These are phyloP conservation scores for Picochlorum costavermella DNA, from an alignment of 139 green algal species.

Conservation along the genomic window DNA sequence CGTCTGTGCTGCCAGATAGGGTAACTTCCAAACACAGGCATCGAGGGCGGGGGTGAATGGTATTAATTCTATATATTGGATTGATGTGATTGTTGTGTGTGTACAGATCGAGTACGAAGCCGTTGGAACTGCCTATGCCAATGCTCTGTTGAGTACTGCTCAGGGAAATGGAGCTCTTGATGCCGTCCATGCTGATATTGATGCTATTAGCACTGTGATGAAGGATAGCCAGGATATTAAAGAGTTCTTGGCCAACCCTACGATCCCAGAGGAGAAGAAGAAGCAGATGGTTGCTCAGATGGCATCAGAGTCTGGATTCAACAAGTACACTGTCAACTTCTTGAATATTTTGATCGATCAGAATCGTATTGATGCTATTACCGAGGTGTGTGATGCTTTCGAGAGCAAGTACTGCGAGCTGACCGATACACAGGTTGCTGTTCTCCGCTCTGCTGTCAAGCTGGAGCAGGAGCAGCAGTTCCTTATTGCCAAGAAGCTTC, in stretches of 20 bases:
- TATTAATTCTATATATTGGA: too few species aligned
- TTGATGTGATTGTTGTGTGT: background rate
- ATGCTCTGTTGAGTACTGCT: slow-evolving; percentile 87
- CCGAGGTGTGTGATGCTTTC: slow-evolving; percentile 86
- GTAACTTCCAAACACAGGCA: too few species aligned
- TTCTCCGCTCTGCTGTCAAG: slow-evolving; percentile 85
- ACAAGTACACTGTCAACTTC: slow-evolving; percentile 89
- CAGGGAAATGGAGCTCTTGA: slow-evolving; percentile 78
- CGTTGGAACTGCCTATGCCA: slow-evolving; percentile 77
- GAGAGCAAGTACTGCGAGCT: slow-evolving; percentile 89
- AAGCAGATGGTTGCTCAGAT: slow-evolving; percentile 76
- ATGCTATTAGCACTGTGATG: slow-evolving; percentile 55
- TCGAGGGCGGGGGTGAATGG: too few species aligned
- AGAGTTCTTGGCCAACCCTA: slow-evolving; percentile 83
- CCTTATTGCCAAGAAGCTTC: slow-evolving; percentile 99
- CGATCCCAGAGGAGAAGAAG: slow-evolving; percentile 75
- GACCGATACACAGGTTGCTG: slow-evolving; percentile 95
- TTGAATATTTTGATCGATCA: slow-evolving; percentile 92
- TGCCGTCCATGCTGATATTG: slow-evolving; percentile 72
- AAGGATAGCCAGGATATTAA: slow-evolving; percentile 53
- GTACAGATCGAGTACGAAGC: slow-evolving; percentile 22
- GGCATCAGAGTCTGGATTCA: slow-evolving; percentile 69
- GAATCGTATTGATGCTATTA: slow-evolving; percentile 67
- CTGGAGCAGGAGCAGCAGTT: slow-evolving; percentile 99
- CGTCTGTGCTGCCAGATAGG: too few species aligned